Conservation (phyloP, 2,329 filamentous ascomycete genomes). For the Monilinia laxa region DNA sequence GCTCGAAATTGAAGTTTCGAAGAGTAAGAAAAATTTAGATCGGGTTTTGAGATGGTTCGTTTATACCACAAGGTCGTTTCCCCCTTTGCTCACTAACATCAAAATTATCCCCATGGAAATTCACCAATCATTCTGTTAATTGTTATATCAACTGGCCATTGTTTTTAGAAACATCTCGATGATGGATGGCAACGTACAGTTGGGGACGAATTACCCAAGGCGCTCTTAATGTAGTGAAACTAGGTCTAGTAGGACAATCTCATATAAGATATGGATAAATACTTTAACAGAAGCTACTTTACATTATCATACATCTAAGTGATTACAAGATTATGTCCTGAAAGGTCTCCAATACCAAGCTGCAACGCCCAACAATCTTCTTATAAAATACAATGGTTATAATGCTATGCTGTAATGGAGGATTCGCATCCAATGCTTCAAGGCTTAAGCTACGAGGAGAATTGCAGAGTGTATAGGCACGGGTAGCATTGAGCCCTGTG, state of each 20-base stretch:
- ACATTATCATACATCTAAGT: neutral
- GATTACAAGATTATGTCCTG: neutral
- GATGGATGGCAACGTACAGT: neutral
- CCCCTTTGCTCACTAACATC: neutral
- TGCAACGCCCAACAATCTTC: neutral
- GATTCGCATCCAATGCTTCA: no score
- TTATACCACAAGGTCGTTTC: neutral
- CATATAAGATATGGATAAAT: neutral
- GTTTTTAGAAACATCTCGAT: neutral
- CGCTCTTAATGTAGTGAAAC: neutral
- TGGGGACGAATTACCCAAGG: neutral
- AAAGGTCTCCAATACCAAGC: neutral
- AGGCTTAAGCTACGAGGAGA: no score
- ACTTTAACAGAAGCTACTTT: slow-evolving; percentile 4
- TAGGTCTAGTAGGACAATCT: neutral
- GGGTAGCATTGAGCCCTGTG: neutral
- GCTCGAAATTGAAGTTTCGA: neutral
- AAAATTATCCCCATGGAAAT: neutral
- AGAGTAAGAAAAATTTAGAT: neutral
- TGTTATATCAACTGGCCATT: neutral
- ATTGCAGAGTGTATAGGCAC: no score
- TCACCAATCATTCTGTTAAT: slow-evolving; percentile 12
- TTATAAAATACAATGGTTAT: neutral
- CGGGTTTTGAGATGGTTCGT: neutral
- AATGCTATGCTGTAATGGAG: no score